Base-by-base conservation (phyloP, 2,329 filamentous ascomycete species). In the Aspergillus sp. region DNA sequence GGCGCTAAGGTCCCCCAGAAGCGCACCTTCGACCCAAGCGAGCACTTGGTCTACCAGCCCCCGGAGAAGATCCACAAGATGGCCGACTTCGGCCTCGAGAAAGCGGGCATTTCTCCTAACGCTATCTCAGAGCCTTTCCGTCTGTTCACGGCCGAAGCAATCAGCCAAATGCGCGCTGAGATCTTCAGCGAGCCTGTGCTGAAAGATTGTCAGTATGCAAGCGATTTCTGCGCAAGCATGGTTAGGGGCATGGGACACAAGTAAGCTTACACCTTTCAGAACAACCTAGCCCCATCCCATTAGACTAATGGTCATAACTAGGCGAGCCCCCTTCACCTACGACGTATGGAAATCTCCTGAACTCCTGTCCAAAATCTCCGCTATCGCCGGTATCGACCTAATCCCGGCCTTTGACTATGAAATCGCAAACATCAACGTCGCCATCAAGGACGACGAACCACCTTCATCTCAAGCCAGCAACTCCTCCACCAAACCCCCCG, bases 321-420 rank as follows among this genome's bases (percentile, higher is more conserved):
- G 83, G 59, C 82, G 84, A 61, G 86, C 85, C 0, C 86, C 86
- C 0, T 89, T 89, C 63, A 82, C 83, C 2, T 86, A 86, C 64
- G 83, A 81, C 58, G 82, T 81, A 4, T 87, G 84, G 85, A 81
- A 79, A 53, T 80, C 81, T 44, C 81, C 84, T 0, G 79, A 84
- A 53, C 81, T 83, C 2, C 78, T 86, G 3, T 73, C 76, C 8
- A 81, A 82, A 64, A 77, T 87, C 55, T 86, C 83, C 2, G 78
- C 82, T 60, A 80, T 86, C 51, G 84, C 85, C 21, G 84, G 84
- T 8, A 78, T 87, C 19, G 85, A 87, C 8, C 78, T 87, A 13
- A 76, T 86, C 8, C 83, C 83, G 0, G 79, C 77, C 7, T 81
- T 85, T 69, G 81, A 86, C 71, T 84, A 82, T 64, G 85, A 87